phyloP scores from a whole-genome alignment of 2,329 filamentous ascomycete genomes.

The Didymella segeticola region DNA sequence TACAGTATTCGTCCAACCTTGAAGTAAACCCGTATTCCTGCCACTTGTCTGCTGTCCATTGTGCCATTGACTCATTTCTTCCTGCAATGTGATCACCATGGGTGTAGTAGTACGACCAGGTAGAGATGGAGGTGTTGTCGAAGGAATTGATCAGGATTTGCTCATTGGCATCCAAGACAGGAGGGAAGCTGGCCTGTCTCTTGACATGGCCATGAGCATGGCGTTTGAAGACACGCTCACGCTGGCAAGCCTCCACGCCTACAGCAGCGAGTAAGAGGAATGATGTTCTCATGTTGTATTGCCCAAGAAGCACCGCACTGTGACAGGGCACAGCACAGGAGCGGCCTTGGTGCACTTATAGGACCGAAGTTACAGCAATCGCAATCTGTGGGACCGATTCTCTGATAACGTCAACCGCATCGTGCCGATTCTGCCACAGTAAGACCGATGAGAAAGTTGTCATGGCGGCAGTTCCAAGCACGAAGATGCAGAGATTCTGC shows the following conservation, averaged over 20 bases:
- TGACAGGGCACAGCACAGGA: slow-evolving; percentile 5
- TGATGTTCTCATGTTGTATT: slow-evolving; percentile 36
- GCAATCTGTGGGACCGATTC: background rate
- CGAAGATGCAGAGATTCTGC: slow-evolving; percentile 18
- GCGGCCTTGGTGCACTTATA: background rate
- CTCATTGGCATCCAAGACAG: slow-evolving; percentile 46
- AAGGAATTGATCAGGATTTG: slow-evolving; percentile 51
- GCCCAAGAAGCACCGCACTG: slow-evolving; percentile 3
- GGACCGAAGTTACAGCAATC: background rate
- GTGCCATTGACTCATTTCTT: slow-evolving; percentile 48
- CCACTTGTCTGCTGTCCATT: slow-evolving; percentile 50
- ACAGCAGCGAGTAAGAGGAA: slow-evolving; percentile 37
- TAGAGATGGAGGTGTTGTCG: slow-evolving; percentile 49
- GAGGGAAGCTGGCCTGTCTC: slow-evolving; percentile 42
- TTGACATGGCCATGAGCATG: slow-evolving; percentile 35
- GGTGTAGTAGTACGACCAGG: slow-evolving; percentile 50
- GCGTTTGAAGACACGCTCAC: slow-evolving; percentile 36
- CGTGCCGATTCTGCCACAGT: slow-evolving; percentile 9
- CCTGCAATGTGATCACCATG: slow-evolving; percentile 46
- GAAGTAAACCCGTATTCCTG: slow-evolving; percentile 44
- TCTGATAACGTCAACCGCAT: slow-evolving; percentile 31
- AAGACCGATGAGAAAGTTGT: slow-evolving; percentile 5
- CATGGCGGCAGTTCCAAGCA: slow-evolving; percentile 17
- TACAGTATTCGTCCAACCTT: slow-evolving; percentile 48
- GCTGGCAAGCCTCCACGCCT: slow-evolving; percentile 44